Evolutionary conservation across 2,329 filamentous ascomycete genomes (phyloP).

Genomic region (Lasiodiplodia theobromae): DNA sequence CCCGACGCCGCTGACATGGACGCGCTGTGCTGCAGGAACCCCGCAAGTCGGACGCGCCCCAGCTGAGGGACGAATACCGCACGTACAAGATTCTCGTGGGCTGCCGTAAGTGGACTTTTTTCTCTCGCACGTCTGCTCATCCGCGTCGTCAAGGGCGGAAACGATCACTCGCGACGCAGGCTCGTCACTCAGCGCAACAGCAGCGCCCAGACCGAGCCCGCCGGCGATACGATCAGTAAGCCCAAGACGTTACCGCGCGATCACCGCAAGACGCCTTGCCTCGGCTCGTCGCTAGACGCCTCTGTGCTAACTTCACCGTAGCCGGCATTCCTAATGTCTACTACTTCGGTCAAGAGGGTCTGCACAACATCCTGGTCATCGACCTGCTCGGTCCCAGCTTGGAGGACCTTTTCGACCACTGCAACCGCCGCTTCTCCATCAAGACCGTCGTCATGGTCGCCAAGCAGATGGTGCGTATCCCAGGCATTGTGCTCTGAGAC

Average conservation of each 20-base stretch:
- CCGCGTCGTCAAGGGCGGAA: conserved; percentile 27
- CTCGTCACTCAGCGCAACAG: conserved; percentile 24
- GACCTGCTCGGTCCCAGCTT: conserved; percentile 93
- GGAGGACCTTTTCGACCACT: conserved; percentile 97
- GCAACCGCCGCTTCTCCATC: conserved; percentile 90
- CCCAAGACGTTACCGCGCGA: conserved; percentile 22
- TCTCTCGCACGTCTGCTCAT: conserved; percentile 34
- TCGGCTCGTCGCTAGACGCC: neutral
- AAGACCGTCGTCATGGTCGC: conserved; percentile 99
- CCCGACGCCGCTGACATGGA: conserved; percentile 10
- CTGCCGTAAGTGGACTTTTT: conserved; percentile 77
- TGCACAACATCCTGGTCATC: conserved; percentile 98
- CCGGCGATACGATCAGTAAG: conserved; percentile 22
- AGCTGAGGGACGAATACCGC: conserved; percentile 96
- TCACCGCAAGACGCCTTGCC: conserved; percentile 16
- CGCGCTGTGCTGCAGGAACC: conserved; percentile 73
- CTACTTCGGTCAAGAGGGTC: conserved; percentile 97
- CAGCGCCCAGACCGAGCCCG: conserved; percentile 27
- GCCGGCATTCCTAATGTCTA: conserved; percentile 99
- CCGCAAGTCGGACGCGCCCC: conserved; percentile 96
- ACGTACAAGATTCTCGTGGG: conserved; percentile 99
- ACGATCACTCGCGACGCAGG: conserved; percentile 24
- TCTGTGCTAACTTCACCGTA: conserved; percentile 55
- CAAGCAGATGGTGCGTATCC: conserved; percentile 86
- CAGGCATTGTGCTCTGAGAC: conserved; percentile 29